Conservation (phyloP, 805 yeast genomes). For the Torulaspora microellipsoides region DNA sequence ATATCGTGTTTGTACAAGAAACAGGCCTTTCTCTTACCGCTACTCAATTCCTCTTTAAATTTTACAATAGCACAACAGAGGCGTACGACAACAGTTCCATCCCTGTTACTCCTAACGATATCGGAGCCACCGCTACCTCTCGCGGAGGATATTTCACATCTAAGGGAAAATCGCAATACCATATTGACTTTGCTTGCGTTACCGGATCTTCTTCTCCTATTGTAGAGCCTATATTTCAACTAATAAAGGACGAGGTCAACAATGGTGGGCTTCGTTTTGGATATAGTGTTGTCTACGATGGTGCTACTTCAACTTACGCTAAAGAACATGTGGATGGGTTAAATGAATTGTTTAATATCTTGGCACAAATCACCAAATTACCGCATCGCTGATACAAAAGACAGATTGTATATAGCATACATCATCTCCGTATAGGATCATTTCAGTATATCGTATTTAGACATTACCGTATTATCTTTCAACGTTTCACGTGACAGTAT, state of each 20-base stretch:
- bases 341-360: slow-evolving; percentile 58
- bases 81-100: slow-evolving; percentile 27
- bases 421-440: no score
- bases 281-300: slow-evolving; percentile 59
- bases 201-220: slow-evolving; percentile 65
- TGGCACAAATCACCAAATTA: slow-evolving; percentile 24
- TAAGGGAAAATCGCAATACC: slow-evolving; percentile 18
- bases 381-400: slow-evolving; percentile 1
- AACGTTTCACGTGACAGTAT: no score
- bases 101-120: slow-evolving; percentile 22
- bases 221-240: slow-evolving; percentile 64
- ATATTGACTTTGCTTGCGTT: slow-evolving; percentile 45
- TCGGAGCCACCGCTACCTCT: slow-evolving; percentile 11
- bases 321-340: slow-evolving; percentile 61
- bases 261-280: slow-evolving; percentile 41
- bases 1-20: slow-evolving; percentile 69
- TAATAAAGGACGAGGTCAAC: slow-evolving; percentile 42
- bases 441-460: no score
- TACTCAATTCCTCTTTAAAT: slow-evolving; percentile 46
- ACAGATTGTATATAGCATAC: no score
- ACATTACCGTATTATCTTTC: no score
- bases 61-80: slow-evolving; percentile 28
- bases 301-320: slow-evolving; percentile 51
- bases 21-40: slow-evolving; percentile 54
- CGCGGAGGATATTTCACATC: slow-evolving; percentile 11